Evolutionary conservation across 1,284 basidiomycete species (phyloP), one percentile per base, ranked within the genome.

Genomic region (Papiliotrema fonsecae): DNA sequence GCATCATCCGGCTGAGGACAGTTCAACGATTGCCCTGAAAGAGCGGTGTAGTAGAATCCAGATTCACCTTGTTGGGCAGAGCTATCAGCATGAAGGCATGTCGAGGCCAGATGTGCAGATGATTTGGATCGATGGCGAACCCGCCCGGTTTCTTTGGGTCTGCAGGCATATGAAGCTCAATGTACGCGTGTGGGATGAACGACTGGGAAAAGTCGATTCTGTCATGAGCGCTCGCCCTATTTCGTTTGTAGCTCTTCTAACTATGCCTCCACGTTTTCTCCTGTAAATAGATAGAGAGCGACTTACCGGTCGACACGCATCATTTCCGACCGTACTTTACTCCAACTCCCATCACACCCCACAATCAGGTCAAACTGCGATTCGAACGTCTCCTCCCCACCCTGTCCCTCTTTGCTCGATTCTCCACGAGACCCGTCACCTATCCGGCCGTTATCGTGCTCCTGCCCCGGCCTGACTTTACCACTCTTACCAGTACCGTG

Each of bases 1-100:
- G 52, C 50, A 19, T 6, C 26, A 54, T 42, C 41, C 37, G 26
- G 11, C 9, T 27, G 25, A 28, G 10, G 19, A 18, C 14, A 44
- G 35, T 21, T 21, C 26, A 28, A 9, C 24, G 21, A n/a, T n/a
- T n/a, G n/a, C n/a, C n/a, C n/a, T n/a, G n/a, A n/a, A n/a, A n/a
- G n/a, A n/a, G n/a, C n/a, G n/a, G n/a, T n/a, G n/a, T n/a, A n/a
- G n/a, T n/a, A n/a, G n/a, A n/a, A n/a, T n/a, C 13, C 24, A 10
- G 25, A 46, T 69, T 69, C 74, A 92, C 91, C 79, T 88, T 85
- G 78, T 97, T 98, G 56, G 94, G 91, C 45, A 98, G 83, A 18
- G 91, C 96, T 65, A 98, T 97, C 63, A 98, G 82, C 94, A 98
- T 98, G 78, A 97, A 97, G 44, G 89, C 87, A 73, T 93, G 88